A percentile compares a stretch with the other conserved stretches of the same genome.
Evolutionary conservation across 257 asterid genomes (phyloP).

Genomic region (Anisodus tanguticus): DNA sequence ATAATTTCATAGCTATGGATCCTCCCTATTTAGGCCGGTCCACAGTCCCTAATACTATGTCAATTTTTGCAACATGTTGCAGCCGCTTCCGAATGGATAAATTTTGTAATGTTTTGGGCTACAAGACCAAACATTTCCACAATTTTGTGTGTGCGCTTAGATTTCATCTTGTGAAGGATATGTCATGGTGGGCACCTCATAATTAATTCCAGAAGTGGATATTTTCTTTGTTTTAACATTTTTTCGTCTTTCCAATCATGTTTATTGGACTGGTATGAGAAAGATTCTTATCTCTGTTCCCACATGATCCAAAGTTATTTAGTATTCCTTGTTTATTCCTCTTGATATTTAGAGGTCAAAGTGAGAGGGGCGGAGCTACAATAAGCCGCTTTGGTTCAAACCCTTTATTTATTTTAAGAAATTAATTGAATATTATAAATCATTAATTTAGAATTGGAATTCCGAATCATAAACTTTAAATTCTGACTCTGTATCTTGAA

Average conservation of each 20-base stretch:
- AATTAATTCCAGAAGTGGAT: background rate
- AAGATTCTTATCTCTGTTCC: background rate
- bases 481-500: too few species aligned
- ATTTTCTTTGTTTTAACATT: background rate
- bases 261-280: background rate
- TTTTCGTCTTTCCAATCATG: background rate
- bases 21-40: conserved; percentile 22
- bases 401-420: too few species aligned
- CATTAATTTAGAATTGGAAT: too few species aligned
- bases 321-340: background rate
- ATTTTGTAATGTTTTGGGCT: background rate
- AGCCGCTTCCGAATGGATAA: background rate
- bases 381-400: too few species aligned
- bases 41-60: background rate
- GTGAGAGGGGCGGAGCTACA: too few species aligned
- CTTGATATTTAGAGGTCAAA: background rate
- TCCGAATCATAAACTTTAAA: too few species aligned
- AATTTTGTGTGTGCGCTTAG: conserved; percentile 9
- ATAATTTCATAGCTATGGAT: background rate
- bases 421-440: too few species aligned
- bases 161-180: conserved; percentile 2
- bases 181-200: conserved; percentile 23
- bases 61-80: background rate
- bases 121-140: conserved; percentile 7
- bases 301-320: background rate